Percentiles rank a stretch among this genome's conserved stretches.
These are phyloP conservation scores for Monosporozyma solicola DNA, from an alignment of 805 yeast genomes.

Conservation along the genomic window DNA sequence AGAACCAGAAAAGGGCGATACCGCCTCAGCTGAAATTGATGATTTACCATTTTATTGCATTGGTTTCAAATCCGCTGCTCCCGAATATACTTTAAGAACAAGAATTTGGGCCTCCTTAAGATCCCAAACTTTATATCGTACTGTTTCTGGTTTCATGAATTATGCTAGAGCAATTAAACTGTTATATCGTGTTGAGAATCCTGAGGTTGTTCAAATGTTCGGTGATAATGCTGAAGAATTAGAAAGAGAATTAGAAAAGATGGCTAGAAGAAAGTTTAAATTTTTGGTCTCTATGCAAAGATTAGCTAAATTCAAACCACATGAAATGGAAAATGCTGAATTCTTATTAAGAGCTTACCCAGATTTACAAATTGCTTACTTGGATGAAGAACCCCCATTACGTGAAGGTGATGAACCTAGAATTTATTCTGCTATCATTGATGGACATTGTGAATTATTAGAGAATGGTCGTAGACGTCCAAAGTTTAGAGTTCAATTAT, in stretches of 20 bases:
- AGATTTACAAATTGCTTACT: constrained; percentile 80
- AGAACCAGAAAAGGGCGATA: constrained; percentile 51
- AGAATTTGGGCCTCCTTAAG: constrained; percentile 98
- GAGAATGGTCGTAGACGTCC: constrained; percentile 71
- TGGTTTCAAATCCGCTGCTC: constrained; percentile 96
- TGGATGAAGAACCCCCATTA: constrained; percentile 84
- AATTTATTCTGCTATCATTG: constrained; percentile 68
- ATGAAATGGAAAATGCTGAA: constrained; percentile 73
- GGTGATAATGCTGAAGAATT: constrained; percentile 97
- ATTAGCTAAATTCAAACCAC: constrained; percentile 58
- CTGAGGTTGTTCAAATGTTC: constrained; percentile 93
- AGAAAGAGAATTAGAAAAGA: constrained; percentile 86
- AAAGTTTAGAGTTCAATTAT: constrained; percentile 63
- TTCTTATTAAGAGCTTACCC: constrained; percentile 77
- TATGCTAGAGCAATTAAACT: constrained; percentile 93
- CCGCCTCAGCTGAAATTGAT: constrained; percentile 73
- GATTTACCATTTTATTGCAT: constrained; percentile 91
- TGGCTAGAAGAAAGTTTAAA: constrained; percentile 79
- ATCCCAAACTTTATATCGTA: constrained; percentile 93
- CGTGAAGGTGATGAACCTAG: constrained; percentile 61
- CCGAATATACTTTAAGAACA: constrained; percentile 91
- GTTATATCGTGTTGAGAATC: constrained; percentile 89
- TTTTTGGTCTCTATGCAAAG: constrained; percentile 83
- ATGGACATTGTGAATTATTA: constrained; percentile 68
- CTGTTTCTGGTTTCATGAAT: constrained; percentile 97